These are phyloP conservation scores for Parietichytrium sp. DNA, from an alignment of 108 stramenopile genomes.

Conservation along the genomic window DNA sequence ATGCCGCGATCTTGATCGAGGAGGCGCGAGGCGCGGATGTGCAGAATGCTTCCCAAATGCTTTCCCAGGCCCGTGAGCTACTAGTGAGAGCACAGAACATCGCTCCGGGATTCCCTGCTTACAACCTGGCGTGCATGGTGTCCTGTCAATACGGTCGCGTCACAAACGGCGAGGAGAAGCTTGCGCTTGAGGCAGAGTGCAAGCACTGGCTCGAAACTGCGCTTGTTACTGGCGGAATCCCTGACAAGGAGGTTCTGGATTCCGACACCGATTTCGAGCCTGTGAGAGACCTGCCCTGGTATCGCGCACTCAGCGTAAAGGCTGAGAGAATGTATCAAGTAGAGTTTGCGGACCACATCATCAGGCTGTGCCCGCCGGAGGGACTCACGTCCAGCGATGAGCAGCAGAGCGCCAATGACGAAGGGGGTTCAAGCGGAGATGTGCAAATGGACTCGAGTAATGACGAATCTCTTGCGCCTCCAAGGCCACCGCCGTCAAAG, in stretches of 20 bases:
- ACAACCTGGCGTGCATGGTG: constrained; percentile 20
- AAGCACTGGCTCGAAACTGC: background rate
- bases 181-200: background rate
- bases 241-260: background rate
- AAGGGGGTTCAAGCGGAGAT: background rate
- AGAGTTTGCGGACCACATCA: background rate
- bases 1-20: background rate
- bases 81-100: background rate
- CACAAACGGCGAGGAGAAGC: background rate
- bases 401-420: background rate
- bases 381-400: background rate
- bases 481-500: too few relatives aligned
- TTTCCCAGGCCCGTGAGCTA: background rate
- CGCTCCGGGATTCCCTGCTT: constrained; percentile 24
- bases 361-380: background rate
- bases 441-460: background rate
- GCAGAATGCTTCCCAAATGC: background rate
- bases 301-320: background rate
- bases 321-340: background rate
- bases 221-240: background rate
- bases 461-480: too few relatives aligned
- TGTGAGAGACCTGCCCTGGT: background rate
- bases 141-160: background rate
- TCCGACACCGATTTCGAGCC: background rate
- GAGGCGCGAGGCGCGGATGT: background rate